phyloP scores from a whole-genome alignment of 805 yeast genomes.

The Ogataea pini region DNA sequence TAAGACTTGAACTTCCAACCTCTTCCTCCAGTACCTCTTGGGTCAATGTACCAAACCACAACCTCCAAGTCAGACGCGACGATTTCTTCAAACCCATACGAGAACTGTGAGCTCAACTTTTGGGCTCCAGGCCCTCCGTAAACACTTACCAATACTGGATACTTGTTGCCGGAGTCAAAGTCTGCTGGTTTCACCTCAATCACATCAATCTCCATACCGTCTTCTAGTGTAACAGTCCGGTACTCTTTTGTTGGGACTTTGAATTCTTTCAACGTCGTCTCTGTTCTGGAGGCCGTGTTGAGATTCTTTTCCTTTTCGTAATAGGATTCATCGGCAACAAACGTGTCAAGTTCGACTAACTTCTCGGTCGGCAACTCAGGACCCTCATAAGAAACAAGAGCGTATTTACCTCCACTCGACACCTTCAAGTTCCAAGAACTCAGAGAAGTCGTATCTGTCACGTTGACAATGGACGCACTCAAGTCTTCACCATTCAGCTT shows the following conservation, averaged over 20 bases:
- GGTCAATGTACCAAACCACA: slow-evolving; percentile 68
- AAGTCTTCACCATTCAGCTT: slow-evolving; percentile 32
- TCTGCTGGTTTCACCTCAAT: slow-evolving; percentile 64
- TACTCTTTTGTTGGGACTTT: slow-evolving; percentile 54
- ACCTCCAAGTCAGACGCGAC: slow-evolving; percentile 58
- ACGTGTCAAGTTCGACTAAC: slow-evolving; percentile 34
- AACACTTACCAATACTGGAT: slow-evolving; percentile 66
- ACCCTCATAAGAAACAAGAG: slow-evolving; percentile 47
- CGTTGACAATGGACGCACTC: slow-evolving; percentile 21
- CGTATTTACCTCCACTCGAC: slow-evolving; percentile 58
- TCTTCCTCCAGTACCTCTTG: slow-evolving; percentile 80
- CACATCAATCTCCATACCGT: slow-evolving; percentile 47
- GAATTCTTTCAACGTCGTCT: slow-evolving; percentile 30
- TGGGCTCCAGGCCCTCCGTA: slow-evolving; percentile 87
- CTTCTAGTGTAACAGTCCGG: slow-evolving; percentile 32
- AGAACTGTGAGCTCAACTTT: slow-evolving; percentile 48
- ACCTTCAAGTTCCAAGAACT: slow-evolving; percentile 53
- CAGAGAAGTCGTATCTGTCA: slow-evolving; percentile 37
- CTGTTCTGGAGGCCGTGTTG: slow-evolving; percentile 16
- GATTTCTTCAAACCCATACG: slow-evolving; percentile 58
- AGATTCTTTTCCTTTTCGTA: slow-evolving; percentile 18
- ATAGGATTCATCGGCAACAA: slow-evolving; percentile 14
- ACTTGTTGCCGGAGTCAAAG: slow-evolving; percentile 45
- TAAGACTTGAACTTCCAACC: slow-evolving; percentile 66
- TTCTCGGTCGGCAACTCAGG: slow-evolving; percentile 51